These are phyloP conservation scores for Colletotrichum sp. DNA, from an alignment of 2,329 filamentous ascomycete genomes.

Conservation along the genomic window DNA sequence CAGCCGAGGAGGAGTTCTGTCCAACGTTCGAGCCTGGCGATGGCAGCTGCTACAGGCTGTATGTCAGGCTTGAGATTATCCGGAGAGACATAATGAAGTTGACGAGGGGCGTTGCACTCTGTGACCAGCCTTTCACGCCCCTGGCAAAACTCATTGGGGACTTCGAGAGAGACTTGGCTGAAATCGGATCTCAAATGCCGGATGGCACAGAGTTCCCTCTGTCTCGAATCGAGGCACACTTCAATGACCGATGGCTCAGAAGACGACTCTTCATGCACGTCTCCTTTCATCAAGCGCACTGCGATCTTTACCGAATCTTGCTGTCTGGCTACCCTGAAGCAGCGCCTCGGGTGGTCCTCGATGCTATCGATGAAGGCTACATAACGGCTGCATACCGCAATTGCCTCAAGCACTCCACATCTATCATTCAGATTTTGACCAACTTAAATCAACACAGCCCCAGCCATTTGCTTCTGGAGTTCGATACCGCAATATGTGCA, in stretches of 20 bases:
- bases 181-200: constrained; percentile 22
- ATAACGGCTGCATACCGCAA: constrained; percentile 33
- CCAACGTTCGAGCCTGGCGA: constrained; percentile 9
- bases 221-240: neutral
- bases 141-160: constrained; percentile 24
- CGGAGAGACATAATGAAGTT: constrained; percentile 29
- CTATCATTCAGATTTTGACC: constrained; percentile 39
- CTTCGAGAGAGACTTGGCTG: constrained; percentile 21
- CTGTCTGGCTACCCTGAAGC: constrained; percentile 45
- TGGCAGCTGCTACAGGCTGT: constrained; percentile 22
- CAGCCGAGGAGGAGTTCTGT: constrained; percentile 47
- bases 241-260: constrained; percentile 24
- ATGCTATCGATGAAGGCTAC: constrained; percentile 30
- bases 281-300: constrained; percentile 47
- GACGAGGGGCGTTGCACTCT: constrained; percentile 24
- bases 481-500: constrained; percentile 46
- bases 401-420: constrained; percentile 42
- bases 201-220: constrained; percentile 19
- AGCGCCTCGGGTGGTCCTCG: constrained; percentile 35
- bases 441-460: constrained; percentile 31
- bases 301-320: constrained; percentile 49
- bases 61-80: constrained; percentile 26
- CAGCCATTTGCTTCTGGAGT: constrained; percentile 36
- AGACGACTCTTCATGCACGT: constrained; percentile 34
- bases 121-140: constrained; percentile 24